These are phyloP conservation scores for Pseudocercospora crystallina DNA, from an alignment of 2,329 filamentous ascomycete genomes.

Conservation along the genomic window DNA sequence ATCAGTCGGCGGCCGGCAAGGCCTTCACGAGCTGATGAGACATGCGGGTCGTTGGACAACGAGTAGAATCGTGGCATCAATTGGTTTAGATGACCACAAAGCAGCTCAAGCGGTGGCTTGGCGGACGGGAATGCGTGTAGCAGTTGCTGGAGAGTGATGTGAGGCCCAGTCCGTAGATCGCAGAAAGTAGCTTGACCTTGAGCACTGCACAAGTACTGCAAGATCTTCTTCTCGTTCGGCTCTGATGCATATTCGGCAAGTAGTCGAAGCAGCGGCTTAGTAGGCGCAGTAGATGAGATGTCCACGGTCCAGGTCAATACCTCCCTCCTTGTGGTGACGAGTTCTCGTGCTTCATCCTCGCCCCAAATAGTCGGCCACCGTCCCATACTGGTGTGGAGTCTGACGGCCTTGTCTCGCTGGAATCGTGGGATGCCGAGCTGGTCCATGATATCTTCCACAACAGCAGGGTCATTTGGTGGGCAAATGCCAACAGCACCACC, in stretches of 20 bases:
- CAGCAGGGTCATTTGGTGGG: slow-evolving; percentile 74
- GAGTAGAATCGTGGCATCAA: slow-evolving; percentile 99
- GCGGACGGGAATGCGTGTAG: slow-evolving; percentile 89
- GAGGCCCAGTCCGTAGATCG: slow-evolving; percentile 81
- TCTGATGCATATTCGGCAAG: slow-evolving; percentile 81
- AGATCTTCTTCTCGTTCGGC: slow-evolving; percentile 81
- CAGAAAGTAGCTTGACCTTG: slow-evolving; percentile 93
- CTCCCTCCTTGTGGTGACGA: slow-evolving; percentile 87
- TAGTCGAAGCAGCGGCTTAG: slow-evolving; percentile 79
- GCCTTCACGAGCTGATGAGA: slow-evolving; percentile 68
- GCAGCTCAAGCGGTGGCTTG: slow-evolving; percentile 78
- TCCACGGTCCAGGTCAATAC: slow-evolving; percentile 96
- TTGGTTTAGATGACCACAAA: slow-evolving; percentile 77
- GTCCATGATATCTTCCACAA: slow-evolving; percentile 83
- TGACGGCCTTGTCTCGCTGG: slow-evolving; percentile 78
- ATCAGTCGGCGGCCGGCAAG: slow-evolving; percentile 75
- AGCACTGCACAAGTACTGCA: slow-evolving; percentile 80
- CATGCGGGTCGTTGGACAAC: slow-evolving; percentile 90
- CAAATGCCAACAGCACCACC: slow-evolving; percentile 93
- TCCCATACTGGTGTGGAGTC: slow-evolving; percentile 74
- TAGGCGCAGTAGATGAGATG: slow-evolving; percentile 87
- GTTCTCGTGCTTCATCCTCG: slow-evolving; percentile 76
- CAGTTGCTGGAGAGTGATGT: slow-evolving; percentile 81
- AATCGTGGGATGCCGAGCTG: slow-evolving; percentile 76
- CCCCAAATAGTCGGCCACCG: slow-evolving; percentile 99